Percentiles rank a stretch among this genome's conserved stretches.
phyloP scores from a whole-genome alignment of 345 rosid genomes.

The Linum tenue region DNA sequence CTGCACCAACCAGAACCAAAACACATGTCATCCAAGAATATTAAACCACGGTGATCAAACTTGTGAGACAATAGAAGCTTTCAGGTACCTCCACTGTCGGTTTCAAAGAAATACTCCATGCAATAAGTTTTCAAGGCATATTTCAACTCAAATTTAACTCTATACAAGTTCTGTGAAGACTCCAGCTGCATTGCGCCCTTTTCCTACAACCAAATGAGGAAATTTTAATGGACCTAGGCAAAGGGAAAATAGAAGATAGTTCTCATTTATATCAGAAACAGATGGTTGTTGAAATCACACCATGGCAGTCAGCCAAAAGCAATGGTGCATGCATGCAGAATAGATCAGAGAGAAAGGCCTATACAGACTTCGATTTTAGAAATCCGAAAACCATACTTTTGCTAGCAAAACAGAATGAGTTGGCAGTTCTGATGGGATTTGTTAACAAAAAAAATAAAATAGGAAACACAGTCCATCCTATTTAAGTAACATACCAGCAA shows the following conservation, averaged over 20 bases:
- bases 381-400: too few species aligned
- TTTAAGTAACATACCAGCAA: constrained; percentile 43
- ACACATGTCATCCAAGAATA: constrained; percentile 12
- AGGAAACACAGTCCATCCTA: neutral
- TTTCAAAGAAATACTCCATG: constrained; percentile 75
- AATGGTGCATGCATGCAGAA: too few species aligned
- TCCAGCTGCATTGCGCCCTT: constrained; percentile 69
- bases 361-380: neutral
- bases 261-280: neutral
- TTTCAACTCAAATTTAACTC: constrained; percentile 63
- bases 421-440: neutral
- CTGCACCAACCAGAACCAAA: constrained; percentile 40
- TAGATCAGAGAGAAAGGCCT: neutral
- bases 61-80: constrained; percentile 14
- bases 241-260: neutral
- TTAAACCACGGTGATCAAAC: neutral
- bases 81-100: constrained; percentile 34
- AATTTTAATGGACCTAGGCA: constrained; percentile 12
- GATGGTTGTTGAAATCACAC: too few species aligned
- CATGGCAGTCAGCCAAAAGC: too few species aligned
- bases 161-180: constrained; percentile 43
- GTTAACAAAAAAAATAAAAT: constrained; percentile 2
- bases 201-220: constrained; percentile 38
- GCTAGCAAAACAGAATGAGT: neutral
- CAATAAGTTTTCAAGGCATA: constrained; percentile 58